Evolutionary conservation across 768 basidiomycete species (phyloP).

Genomic region (Xerocomus brunneocitrinus): DNA sequence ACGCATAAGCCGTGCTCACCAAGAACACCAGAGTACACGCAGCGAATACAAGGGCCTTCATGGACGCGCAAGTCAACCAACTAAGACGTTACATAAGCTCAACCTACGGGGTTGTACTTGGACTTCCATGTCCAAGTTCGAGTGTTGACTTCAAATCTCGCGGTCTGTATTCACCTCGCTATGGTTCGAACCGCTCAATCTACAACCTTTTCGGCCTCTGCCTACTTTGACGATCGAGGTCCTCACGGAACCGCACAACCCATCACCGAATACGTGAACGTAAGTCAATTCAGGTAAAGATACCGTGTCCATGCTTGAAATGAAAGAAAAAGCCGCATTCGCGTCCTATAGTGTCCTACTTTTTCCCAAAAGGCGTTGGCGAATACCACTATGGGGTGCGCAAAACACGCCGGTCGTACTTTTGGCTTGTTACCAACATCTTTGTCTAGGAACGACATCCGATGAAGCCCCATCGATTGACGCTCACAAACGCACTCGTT

Average conservation of each 20-base stretch:
- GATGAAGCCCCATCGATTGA: constrained; percentile 97
- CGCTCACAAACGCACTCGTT: constrained; percentile 91
- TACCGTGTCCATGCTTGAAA: constrained; percentile 11
- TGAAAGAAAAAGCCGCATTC: constrained; percentile 27
- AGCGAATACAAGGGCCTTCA: constrained; percentile 14
- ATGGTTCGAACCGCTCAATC: constrained; percentile 39
- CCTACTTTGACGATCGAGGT: constrained; percentile 77
- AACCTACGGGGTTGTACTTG: too few relatives aligned
- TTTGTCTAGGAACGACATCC: constrained; percentile 84
- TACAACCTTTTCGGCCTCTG: constrained; percentile 64
- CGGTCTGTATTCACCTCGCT: background rate
- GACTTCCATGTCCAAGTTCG: background rate
- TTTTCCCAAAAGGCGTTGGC: constrained; percentile 90
- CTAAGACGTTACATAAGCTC: constrained; percentile 16
- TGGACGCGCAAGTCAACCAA: background rate
- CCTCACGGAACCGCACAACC: constrained; percentile 67
- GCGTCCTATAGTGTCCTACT: constrained; percentile 90
- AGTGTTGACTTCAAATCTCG: background rate
- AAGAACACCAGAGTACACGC: constrained; percentile 15
- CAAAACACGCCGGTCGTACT: background rate
- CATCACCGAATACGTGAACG: constrained; percentile 75
- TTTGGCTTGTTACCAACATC: constrained; percentile 1
- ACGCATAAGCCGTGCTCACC: constrained; percentile 9
- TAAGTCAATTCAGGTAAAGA: constrained; percentile 34
- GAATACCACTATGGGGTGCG: constrained; percentile 94